Conservation (phyloP, 495 filamentous ascomycete species). For the Annulohypoxylon nitens region DNA sequence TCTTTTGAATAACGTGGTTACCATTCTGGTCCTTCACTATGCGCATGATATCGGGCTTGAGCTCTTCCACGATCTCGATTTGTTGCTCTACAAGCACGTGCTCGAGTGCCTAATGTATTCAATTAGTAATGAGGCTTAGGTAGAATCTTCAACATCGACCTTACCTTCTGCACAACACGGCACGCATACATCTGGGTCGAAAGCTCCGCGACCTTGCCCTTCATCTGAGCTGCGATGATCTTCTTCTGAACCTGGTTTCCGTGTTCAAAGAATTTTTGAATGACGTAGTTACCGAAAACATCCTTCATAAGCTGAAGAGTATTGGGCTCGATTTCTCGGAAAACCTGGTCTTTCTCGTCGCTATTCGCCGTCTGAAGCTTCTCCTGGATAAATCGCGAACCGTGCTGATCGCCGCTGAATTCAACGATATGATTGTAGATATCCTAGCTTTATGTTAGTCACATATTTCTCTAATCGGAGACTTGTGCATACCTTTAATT, state of each 20-base stretch:
- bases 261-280: slow-evolving; percentile 98
- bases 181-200: slow-evolving; percentile 96
- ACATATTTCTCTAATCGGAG: not conserved
- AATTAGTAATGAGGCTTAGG: not conserved
- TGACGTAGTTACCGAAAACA: slow-evolving; percentile 98
- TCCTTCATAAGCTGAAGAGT: slow-evolving; percentile 92
- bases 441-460: slow-evolving; percentile 63
- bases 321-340: slow-evolving; percentile 86
- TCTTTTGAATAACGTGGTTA: slow-evolving; percentile 97
- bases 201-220: slow-evolving; percentile 80
- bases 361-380: slow-evolving; percentile 96
- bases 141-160: slow-evolving; percentile 17
- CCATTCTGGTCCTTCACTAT: slow-evolving; percentile 93
- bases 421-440: slow-evolving; percentile 92
- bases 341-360: slow-evolving; percentile 96
- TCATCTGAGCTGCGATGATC: slow-evolving; percentile 86
- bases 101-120: slow-evolving; percentile 78
- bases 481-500: slow-evolving; percentile 75
- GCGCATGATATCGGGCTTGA: slow-evolving; percentile 80
- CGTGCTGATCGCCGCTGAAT: slow-evolving; percentile 95
- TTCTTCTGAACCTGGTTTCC: slow-evolving; percentile 95
- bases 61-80: slow-evolving; percentile 83
- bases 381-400: slow-evolving; percentile 94
- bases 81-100: slow-evolving; percentile 93
- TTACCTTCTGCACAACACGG: slow-evolving; percentile 93